Evolutionary conservation across 2,329 filamentous ascomycete genomes (phyloP), one percentile per base, ranked within the genome.

Genomic region (Fusarium secorum): DNA sequence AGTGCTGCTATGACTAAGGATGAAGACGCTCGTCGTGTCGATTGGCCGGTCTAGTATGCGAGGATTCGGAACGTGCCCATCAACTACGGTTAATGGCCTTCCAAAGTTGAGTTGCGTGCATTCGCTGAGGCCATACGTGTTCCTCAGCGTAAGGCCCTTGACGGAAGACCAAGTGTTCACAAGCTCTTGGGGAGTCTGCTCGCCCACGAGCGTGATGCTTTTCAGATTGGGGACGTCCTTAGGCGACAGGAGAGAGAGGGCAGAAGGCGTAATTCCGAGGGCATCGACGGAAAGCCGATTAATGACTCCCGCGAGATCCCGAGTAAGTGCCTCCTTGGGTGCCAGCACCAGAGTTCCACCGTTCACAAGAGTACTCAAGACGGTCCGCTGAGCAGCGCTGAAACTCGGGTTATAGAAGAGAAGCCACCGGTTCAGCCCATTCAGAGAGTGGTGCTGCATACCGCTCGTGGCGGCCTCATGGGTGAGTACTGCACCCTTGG

Each of bases 351-450:
- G 20, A 7, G 61, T 64, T 5, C 64, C 71, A 0, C 66, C 66
- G 5, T 69, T 49, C 2, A 66, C 38, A 28, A 75, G 62, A 13
- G 74, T 71, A 7, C 64, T 55, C 2, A 73, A 13, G 9, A 75
- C 70, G 3, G 71, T 72, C 1, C 71, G 55, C 11, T 75, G 73
- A 28, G 72, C 71, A 3, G 73, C 73, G n/a, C 65, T 71, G 42
- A 72, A 72, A 36, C 65, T 70, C 4, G 73, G 73, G 10, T 70
- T 75, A 28, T 72, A 74, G 36, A 75, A 75, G 18, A 75, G 71
- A 30, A 75, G 57, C 71, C 63, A 68, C 0, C 68, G 56, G 11
- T 20, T n/a, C 8, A 64, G 41, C 0, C 53, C 61, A 6, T 73
- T 70, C 22, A 73, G 4, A 32, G 63, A 49, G 10, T 60, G 59